Evolutionary conservation across 2,329 filamentous ascomycete genomes (phyloP), one percentile per base, ranked within the genome.

Genomic region (Penicillium sp.): DNA sequence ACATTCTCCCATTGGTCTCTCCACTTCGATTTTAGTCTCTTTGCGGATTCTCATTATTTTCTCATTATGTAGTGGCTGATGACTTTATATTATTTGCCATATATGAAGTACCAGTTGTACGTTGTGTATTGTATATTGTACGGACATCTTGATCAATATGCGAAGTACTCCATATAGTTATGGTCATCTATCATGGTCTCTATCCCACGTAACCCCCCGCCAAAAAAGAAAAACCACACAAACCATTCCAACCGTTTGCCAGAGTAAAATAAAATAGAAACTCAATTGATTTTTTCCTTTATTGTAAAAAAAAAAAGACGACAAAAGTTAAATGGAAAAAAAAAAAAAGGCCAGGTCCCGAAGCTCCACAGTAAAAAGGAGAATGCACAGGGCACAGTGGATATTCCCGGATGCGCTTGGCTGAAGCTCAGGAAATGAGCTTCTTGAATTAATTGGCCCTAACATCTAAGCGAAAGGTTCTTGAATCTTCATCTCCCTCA

Each of bases 301-400:
- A n/a, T n/a, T n/a, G n/a, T n/a, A n/a, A n/a, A n/a, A n/a, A n/a
- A n/a, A n/a, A n/a, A n/a, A n/a, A n/a, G n/a, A n/a, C n/a, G n/a
- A n/a, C 13, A 29, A 9, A 19, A 44, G 16, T 26, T 2, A 35
- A 30, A 36, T 23, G 23, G 3, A 11, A 39, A 40, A 41, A 34
- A 18, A 3, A 5, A 11, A 39, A 40, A 41, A 34, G 27, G 5
- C 38, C 36, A 49, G 38, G 46, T 41, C 46, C 46, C 38, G 7
- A 32, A 42, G 51, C 26, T 54, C 46, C 51, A 54, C 46, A 19
- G 27, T 30, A 43, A 54, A 54, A 54, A 46, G 51, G 48, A 42
- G 34, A 42, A 13, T 48, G 53, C 53, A 55, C 53, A 55, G 53
- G 53, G 42, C 53, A 55, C 53, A 55, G 53, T 55, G 53, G 53